Evolutionary conservation across 768 basidiomycete genomes (phyloP).

Genomic region (Mrakia frigida): DNA sequence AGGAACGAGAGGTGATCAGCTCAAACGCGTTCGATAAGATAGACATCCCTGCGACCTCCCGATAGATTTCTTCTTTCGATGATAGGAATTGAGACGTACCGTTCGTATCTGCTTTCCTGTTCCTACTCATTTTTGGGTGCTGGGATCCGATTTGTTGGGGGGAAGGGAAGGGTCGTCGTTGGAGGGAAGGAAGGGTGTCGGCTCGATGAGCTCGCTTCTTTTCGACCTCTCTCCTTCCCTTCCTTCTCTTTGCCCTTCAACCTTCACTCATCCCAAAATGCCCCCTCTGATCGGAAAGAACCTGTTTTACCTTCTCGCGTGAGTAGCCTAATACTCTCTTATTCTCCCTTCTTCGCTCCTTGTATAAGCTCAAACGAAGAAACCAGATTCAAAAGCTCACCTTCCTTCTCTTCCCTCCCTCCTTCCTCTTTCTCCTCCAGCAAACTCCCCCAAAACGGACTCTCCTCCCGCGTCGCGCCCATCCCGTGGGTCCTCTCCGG

Average conservation of each 20-base stretch:
- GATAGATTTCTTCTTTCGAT: not conserved
- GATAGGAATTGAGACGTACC: not conserved
- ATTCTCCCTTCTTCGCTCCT: not conserved
- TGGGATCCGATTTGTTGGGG: not conserved
- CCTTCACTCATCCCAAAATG: not conserved
- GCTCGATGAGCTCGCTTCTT: not conserved
- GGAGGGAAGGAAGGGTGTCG: not conserved
- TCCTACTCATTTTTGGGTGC: not conserved
- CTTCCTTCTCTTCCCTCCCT: not conserved
- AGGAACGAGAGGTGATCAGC: not conserved
- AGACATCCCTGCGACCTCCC: not conserved
- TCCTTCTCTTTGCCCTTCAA: not conserved
- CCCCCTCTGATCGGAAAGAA: slow-evolving; percentile 9
- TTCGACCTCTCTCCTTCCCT: not conserved
- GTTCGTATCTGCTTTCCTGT: not conserved
- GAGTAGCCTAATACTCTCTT: not conserved
- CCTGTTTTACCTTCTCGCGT: slow-evolving; percentile 26
- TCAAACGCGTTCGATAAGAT: not conserved
- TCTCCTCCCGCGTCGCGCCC: slow-evolving; percentile 27
- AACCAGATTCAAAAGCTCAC: not conserved
- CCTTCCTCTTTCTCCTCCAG: not conserved
- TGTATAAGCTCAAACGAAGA: not conserved
- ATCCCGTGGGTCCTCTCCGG: slow-evolving; percentile 22
- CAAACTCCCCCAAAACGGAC: slow-evolving; percentile 29
- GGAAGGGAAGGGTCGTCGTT: not conserved